A percentile compares a stretch with the other conserved stretches of the same genome.
Evolutionary conservation across 331 rosid species (phyloP).

Genomic region (Rhamnella rubrinervis): DNA sequence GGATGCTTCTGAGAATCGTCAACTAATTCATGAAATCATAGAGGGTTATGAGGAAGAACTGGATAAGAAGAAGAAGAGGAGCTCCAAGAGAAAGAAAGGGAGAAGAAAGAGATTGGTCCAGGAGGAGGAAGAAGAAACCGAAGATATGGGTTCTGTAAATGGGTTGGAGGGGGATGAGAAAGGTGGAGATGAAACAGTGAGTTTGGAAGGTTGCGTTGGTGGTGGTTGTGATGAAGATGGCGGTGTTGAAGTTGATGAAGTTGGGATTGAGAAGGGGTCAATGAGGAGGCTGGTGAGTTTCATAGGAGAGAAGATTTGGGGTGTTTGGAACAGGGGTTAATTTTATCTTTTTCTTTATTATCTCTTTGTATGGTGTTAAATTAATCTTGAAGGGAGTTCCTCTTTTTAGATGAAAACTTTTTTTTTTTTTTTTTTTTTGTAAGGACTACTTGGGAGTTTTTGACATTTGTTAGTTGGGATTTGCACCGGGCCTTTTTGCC

Average conservation of each 20-base stretch:
- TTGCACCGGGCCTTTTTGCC: too few species aligned
- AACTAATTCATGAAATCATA: constrained; percentile 41
- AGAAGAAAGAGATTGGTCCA: constrained; percentile 3
- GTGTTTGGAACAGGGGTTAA: constrained; percentile 31
- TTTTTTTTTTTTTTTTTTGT: too few species aligned
- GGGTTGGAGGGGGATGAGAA: background rate
- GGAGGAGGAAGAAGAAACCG: background rate
- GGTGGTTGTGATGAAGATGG: constrained; percentile 1
- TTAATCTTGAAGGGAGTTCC: too few species aligned
- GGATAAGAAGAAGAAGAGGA: constrained; percentile 13
- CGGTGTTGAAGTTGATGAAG: constrained; percentile 8
- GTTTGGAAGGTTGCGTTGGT: background rate
- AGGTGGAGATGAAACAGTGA: constrained; percentile 7
- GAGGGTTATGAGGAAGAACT: constrained; percentile 47
- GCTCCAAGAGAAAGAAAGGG: constrained; percentile 24
- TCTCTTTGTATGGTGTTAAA: too few species aligned
- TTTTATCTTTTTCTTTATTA: background rate
- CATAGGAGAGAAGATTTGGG: constrained; percentile 33
- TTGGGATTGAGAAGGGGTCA: constrained; percentile 12
- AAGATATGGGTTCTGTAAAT: constrained; percentile 3
- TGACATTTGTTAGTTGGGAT: too few species aligned
- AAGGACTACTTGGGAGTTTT: too few species aligned
- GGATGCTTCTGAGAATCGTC: constrained; percentile 46
- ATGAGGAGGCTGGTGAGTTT: constrained; percentile 30
- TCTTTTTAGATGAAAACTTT: too few species aligned